A percentile compares a stretch with the other conserved stretches of the same genome.
Conservation (phyloP, 2,329 filamentous ascomycete species). For the Chaetomium globosum region DNA sequence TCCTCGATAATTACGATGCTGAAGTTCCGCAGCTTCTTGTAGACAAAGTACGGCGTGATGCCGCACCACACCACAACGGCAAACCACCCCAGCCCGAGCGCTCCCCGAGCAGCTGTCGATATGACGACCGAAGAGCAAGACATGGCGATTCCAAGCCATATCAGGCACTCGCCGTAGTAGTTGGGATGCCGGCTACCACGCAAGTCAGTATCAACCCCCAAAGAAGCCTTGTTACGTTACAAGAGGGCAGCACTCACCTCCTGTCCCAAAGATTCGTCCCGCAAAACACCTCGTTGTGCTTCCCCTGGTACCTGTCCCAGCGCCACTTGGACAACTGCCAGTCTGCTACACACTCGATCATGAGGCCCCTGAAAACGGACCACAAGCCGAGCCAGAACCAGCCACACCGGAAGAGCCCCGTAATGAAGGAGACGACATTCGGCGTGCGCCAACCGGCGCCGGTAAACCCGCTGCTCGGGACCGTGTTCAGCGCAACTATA, state of each 20-base stretch:
- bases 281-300: conserved; percentile 68
- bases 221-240: background rate
- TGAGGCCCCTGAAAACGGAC: conserved; percentile 32
- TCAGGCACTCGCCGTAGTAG: conserved; percentile 71
- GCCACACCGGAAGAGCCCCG: conserved; percentile 38
- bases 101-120: conserved; percentile 56
- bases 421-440: background rate
- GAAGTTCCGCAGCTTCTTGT: conserved; percentile 54
- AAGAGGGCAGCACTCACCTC: conserved; percentile 43
- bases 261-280: conserved; percentile 64
- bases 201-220: conserved; percentile 8
- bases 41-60: conserved; percentile 61
- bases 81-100: conserved; percentile 53
- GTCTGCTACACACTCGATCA: conserved; percentile 63
- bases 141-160: conserved; percentile 70
- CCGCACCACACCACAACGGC: conserved; percentile 51
- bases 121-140: conserved; percentile 60
- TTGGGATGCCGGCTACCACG: conserved; percentile 61
- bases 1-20: conserved; percentile 68
- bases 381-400: conserved; percentile 62
- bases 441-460: conserved; percentile 49
- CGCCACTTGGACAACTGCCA: conserved; percentile 65
- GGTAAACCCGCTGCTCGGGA: conserved; percentile 60
- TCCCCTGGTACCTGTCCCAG: conserved; percentile 63
- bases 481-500: conserved; percentile 64